Conservation (phyloP, 305 asterid genomes). For the Fraxinus angustifolia region DNA sequence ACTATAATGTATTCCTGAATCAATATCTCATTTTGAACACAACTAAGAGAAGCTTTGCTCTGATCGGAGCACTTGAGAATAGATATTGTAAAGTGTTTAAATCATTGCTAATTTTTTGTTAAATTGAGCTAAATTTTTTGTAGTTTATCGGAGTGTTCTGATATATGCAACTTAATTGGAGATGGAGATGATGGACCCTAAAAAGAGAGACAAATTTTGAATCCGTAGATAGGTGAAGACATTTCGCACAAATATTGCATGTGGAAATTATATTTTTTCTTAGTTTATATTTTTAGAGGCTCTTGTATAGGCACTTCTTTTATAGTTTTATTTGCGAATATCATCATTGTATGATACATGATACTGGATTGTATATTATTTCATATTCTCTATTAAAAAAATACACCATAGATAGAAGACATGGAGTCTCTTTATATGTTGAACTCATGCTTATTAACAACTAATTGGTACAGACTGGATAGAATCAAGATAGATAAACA, state of each 20-base stretch:
- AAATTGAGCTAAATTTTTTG: not conserved
- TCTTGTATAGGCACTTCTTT: not conserved
- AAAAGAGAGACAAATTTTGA: not conserved
- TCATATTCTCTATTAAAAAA: not conserved
- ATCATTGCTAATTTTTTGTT: not conserved
- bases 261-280: not conserved
- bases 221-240: not conserved
- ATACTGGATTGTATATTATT: not conserved
- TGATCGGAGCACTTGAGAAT: not conserved
- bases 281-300: not conserved
- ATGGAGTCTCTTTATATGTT: not conserved
- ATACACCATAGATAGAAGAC: not conserved
- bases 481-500: not conserved
- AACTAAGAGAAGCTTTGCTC: not conserved
- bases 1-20: not conserved
- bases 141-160: slow-evolving; percentile 57
- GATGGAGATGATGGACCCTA: slow-evolving; percentile 57
- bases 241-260: not conserved
- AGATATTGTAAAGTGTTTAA: not conserved
- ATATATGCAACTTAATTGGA: slow-evolving; percentile 55
- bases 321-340: not conserved
- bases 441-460: not conserved
- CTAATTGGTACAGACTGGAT: not conserved
- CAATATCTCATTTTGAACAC: not conserved
- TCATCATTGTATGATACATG: not conserved